phyloP scores from a whole-genome alignment of 73 alveolate species.

The Breviolum minutum region DNA sequence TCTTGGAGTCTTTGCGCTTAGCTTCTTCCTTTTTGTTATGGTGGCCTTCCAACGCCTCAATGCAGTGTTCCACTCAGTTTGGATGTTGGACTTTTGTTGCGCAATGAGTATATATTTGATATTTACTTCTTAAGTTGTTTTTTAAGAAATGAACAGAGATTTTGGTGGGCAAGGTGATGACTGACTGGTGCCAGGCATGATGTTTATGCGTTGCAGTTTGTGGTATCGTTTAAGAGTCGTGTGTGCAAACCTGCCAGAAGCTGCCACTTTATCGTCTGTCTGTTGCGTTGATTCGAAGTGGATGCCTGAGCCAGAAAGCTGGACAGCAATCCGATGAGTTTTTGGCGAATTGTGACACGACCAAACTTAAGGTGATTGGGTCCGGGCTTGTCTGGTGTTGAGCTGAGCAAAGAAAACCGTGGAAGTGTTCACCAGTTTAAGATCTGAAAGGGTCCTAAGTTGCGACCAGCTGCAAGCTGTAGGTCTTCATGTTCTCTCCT shows the following conservation, averaged over 20 bases:
- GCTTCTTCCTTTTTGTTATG: slow-evolving; percentile 82
- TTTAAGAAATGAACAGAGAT: neutral
- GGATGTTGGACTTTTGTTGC: neutral
- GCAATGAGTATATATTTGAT: neutral
- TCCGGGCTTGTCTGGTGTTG: slow-evolving; percentile 28
- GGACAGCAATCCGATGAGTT: neutral
- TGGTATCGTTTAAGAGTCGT: too few relatives aligned
- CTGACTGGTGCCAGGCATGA: slow-evolving; percentile 80
- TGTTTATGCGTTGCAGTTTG: too few relatives aligned
- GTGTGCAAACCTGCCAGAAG: neutral
- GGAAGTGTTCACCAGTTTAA: neutral
- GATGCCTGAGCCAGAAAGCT: neutral
- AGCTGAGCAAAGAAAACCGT: neutral
- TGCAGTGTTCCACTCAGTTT: neutral
- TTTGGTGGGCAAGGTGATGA: slow-evolving; percentile 36
- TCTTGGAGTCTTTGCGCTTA: slow-evolving; percentile 70
- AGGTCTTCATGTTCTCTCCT: slow-evolving; percentile 60
- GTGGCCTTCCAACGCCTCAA: slow-evolving; percentile 87
- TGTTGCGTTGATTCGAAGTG: slow-evolving; percentile 50
- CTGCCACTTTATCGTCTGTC: slow-evolving; percentile 85
- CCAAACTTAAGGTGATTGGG: slow-evolving; percentile 42
- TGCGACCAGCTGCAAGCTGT: neutral
- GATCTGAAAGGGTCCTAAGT: neutral
- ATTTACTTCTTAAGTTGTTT: neutral
- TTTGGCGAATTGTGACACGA: neutral